Evolutionary conservation across 73 alveolate species (phyloP).

Genomic region (Halteria grandinella): DNA sequence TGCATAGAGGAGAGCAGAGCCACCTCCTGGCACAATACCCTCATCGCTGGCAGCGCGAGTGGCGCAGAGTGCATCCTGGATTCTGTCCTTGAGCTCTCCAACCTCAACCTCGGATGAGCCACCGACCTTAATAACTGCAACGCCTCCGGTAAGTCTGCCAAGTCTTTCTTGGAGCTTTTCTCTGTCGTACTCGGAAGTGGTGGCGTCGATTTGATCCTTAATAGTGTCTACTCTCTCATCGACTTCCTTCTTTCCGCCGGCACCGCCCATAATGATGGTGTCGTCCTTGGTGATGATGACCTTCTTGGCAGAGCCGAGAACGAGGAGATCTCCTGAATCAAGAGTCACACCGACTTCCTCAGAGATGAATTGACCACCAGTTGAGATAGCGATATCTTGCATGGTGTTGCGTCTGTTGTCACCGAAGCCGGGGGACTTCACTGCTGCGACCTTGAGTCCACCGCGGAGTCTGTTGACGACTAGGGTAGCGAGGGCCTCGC

Average conservation of each 20-base stretch:
- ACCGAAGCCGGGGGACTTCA: slow-evolving; percentile 98
- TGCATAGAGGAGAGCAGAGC: slow-evolving; percentile 94
- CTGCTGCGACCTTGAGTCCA: slow-evolving; percentile 97
- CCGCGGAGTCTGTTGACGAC: slow-evolving; percentile 96
- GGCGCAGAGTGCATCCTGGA: slow-evolving; percentile 97
- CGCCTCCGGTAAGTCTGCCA: slow-evolving; percentile 97
- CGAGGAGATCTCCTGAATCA: slow-evolving; percentile 79
- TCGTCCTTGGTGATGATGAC: slow-evolving; percentile 94
- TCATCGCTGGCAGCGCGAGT: slow-evolving; percentile 98
- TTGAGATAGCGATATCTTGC: slow-evolving; percentile 92
- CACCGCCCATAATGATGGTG: slow-evolving; percentile 97
- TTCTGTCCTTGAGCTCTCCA: slow-evolving; percentile 96
- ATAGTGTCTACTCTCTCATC: slow-evolving; percentile 82
- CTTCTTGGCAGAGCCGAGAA: slow-evolving; percentile 91
- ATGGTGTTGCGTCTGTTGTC: slow-evolving; percentile 95
- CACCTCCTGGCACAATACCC: slow-evolving; percentile 98
- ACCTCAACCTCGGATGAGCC: slow-evolving; percentile 98
- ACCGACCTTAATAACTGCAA: slow-evolving; percentile 98
- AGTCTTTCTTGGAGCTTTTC: slow-evolving; percentile 97
- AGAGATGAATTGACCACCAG: slow-evolving; percentile 92
- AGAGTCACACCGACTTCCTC: slow-evolving; percentile 93
- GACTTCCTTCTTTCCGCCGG: slow-evolving; percentile 84
- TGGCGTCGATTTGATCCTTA: slow-evolving; percentile 78
- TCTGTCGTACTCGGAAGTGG: slow-evolving; percentile 90
- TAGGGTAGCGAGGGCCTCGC: slow-evolving; percentile 95